Evolutionary conservation across 208 protist genomes (phyloP).

Genomic region (Angomonas ambiguus): DNA sequence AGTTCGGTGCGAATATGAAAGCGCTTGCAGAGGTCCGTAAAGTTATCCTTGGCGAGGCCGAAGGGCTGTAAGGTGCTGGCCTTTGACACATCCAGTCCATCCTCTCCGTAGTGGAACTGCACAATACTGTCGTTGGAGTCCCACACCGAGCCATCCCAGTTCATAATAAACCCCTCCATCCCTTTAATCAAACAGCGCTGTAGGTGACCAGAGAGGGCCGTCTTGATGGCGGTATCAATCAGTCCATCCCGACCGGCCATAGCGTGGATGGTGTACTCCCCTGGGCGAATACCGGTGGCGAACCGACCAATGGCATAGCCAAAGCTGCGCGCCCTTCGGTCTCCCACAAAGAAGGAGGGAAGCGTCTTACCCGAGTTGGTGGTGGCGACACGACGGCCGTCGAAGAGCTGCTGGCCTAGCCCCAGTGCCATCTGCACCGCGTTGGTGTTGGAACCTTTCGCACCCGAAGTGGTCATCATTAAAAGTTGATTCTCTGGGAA

Average conservation of each 20-base stretch:
- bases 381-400: slow-evolving; percentile 95
- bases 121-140: slow-evolving; percentile 93
- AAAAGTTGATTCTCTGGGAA: slow-evolving; percentile 98
- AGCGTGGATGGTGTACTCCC: slow-evolving; percentile 99
- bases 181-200: slow-evolving; percentile 98
- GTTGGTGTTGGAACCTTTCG: slow-evolving; percentile 99
- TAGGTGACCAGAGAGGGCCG: slow-evolving; percentile 98
- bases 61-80: slow-evolving; percentile 92
- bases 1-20: slow-evolving; percentile 37
- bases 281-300: slow-evolving; percentile 98
- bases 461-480: slow-evolving; percentile 98
- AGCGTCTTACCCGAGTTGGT: slow-evolving; percentile 98
- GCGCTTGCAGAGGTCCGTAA: slow-evolving; percentile 49
- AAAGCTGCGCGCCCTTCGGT: slow-evolving; percentile 74
- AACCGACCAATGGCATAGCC: slow-evolving; percentile 95
- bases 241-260: slow-evolving; percentile 99
- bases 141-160: slow-evolving; percentile 96
- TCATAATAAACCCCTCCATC: slow-evolving; percentile 90
- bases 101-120: slow-evolving; percentile 98
- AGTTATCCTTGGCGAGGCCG: slow-evolving; percentile 88
- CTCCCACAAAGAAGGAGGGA: slow-evolving; percentile 81
- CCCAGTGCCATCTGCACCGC: slow-evolving; percentile 96
- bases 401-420: slow-evolving; percentile 98
- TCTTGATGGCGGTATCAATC: slow-evolving; percentile 99
- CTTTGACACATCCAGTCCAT: slow-evolving; percentile 96